phyloP scores from a whole-genome alignment of 371 early-diverging fungal genomes.

The Syncephalastrum monosporum region DNA sequence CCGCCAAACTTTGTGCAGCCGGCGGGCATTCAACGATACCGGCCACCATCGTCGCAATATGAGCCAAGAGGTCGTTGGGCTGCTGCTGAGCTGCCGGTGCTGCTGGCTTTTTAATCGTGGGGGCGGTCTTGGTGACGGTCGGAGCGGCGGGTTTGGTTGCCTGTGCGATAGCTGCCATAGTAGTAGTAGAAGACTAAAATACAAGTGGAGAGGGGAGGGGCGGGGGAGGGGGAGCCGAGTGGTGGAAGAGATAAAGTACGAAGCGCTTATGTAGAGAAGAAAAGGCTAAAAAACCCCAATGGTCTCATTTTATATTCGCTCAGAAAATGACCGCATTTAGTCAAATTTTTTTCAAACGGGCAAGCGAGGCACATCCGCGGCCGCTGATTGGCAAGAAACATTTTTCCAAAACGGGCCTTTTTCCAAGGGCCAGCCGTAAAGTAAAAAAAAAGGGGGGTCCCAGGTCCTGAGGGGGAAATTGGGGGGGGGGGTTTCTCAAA shows the following conservation, averaged over 20 bases:
- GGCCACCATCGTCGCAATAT: conserved; percentile 14
- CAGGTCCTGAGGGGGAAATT: too few species aligned
- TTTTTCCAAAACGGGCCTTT: too few species aligned
- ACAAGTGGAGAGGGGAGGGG: neutral
- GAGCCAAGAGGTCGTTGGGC: conserved; percentile 11
- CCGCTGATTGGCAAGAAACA: too few species aligned
- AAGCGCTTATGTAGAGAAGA: neutral
- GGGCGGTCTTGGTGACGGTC: too few species aligned
- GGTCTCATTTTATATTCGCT: too few species aligned
- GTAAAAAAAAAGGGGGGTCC: too few species aligned
- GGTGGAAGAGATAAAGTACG: conserved; percentile 7
- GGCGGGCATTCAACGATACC: conserved; percentile 16
- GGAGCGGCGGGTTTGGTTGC: conserved; percentile 2
- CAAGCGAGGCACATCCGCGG: neutral
- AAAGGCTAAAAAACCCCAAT: too few species aligned
- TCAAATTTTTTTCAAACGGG: conserved; percentile 15
- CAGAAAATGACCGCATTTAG: conserved; percentile 9
- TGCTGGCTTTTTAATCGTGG: too few species aligned
- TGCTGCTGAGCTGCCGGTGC: neutral
- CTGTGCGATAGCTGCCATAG: conserved; percentile 11
- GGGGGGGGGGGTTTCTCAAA: too few species aligned
- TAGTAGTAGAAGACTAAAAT: conserved; percentile 5
- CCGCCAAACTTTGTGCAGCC: conserved; percentile 11
- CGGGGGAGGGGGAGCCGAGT: neutral
- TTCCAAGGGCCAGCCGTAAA: too few species aligned